phyloP scores from a whole-genome alignment of 2,329 filamentous ascomycete species.

The Stagonosporopsis cucurbitacearum region DNA sequence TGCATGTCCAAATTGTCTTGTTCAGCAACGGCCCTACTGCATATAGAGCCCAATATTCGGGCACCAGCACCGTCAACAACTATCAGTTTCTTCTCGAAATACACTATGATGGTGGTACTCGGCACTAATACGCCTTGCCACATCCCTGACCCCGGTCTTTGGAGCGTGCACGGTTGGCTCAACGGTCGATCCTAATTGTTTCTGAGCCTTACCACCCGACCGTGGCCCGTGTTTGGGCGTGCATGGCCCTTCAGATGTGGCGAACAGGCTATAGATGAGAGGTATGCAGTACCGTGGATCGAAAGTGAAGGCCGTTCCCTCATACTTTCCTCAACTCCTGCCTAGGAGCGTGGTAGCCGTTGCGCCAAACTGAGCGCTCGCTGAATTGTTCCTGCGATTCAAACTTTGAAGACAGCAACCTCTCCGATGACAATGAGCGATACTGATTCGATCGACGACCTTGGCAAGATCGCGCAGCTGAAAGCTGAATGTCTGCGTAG shows the following conservation, averaged over 20 bases:
- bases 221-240: constrained; percentile 3
- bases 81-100: neutral
- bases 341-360: neutral
- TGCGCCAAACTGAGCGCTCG: neutral
- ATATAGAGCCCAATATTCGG: no score
- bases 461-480: constrained; percentile 5
- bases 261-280: neutral
- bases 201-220: constrained; percentile 3
- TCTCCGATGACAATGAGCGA: neutral
- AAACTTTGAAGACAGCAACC: neutral
- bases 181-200: constrained; percentile 5
- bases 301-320: neutral
- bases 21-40: neutral
- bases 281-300: neutral
- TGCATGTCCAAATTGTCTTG: neutral
- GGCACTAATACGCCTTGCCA: no score
- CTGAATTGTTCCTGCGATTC: neutral
- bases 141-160: constrained; percentile 4
- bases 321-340: neutral
- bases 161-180: constrained; percentile 3
- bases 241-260: neutral
- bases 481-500: constrained; percentile 3
- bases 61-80: neutral
- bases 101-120: constrained; percentile 6
- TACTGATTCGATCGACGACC: constrained; percentile 5